These are phyloP conservation scores for Melanogaster broomeanus DNA, from an alignment of 768 basidiomycete genomes.

Conservation along the genomic window DNA sequence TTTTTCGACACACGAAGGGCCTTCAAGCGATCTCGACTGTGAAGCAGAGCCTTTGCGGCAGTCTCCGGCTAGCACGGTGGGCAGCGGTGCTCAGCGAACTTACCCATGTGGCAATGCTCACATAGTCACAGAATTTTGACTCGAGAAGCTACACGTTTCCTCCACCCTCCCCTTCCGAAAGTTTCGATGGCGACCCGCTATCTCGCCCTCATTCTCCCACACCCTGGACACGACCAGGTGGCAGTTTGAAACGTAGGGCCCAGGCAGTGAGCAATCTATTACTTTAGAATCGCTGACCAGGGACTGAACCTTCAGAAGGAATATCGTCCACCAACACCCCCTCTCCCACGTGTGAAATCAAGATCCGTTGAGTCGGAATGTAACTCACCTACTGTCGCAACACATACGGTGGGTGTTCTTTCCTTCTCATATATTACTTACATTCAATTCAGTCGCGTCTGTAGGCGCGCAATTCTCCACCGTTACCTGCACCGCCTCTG, in stretches of 20 bases:
- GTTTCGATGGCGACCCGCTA: constrained; percentile 33
- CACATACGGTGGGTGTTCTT: constrained; percentile 24
- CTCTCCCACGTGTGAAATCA: constrained; percentile 43
- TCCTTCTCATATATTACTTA: neutral
- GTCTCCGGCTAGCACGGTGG: constrained; percentile 36
- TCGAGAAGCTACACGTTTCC: constrained; percentile 32
- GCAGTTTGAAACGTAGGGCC: constrained; percentile 28
- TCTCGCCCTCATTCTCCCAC: constrained; percentile 38
- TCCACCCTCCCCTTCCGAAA: constrained; percentile 37
- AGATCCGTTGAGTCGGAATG: constrained; percentile 34
- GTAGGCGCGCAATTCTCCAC: constrained; percentile 29
- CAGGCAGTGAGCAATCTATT: constrained; percentile 24
- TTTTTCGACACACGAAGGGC: constrained; percentile 25
- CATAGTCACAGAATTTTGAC: constrained; percentile 34
- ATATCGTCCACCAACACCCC: constrained; percentile 63
- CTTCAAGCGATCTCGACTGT: constrained; percentile 24
- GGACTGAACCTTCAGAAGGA: constrained; percentile 32
- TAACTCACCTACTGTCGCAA: constrained; percentile 31
- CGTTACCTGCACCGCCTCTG: constrained; percentile 18
- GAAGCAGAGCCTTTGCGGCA: constrained; percentile 30
- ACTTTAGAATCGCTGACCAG: neutral
- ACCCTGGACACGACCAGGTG: constrained; percentile 29
- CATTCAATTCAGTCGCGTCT: neutral
- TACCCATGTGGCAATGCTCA: constrained; percentile 25
- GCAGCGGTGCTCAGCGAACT: constrained; percentile 29